Evolutionary conservation across 352 stramenopile species (phyloP).

Genomic region (Pythium utonaiense): DNA sequence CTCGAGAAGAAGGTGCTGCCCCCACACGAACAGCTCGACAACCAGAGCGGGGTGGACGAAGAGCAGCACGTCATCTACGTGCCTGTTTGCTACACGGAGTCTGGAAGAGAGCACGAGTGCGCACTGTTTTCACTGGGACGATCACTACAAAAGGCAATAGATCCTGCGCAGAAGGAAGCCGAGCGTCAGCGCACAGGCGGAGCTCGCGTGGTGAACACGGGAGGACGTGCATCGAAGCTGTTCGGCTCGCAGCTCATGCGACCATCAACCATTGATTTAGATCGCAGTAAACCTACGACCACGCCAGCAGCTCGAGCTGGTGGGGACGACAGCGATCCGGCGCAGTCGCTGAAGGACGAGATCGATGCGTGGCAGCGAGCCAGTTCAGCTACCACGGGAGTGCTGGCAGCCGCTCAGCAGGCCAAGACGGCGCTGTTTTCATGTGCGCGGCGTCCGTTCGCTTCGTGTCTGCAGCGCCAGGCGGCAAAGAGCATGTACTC

Average conservation of each 20-base stretch:
- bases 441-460: conserved; percentile 19
- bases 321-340: conserved; percentile 16
- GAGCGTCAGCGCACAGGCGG: conserved; percentile 22
- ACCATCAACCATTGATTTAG: conserved; percentile 50
- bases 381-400: background rate
- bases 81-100: conserved; percentile 33
- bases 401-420: conserved; percentile 1
- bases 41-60: conserved; percentile 24
- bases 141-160: conserved; percentile 40
- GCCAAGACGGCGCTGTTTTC: conserved; percentile 1
- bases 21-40: conserved; percentile 25
- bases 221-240: conserved; percentile 63
- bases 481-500: conserved; percentile 16
- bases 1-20: conserved; percentile 24
- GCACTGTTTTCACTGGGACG: conserved; percentile 41
- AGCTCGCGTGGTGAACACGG: conserved; percentile 59
- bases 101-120: conserved; percentile 25
- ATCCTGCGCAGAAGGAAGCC: conserved; percentile 23
- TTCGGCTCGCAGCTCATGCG: conserved; percentile 66
- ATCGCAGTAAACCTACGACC: background rate
- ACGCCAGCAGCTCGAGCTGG: conserved; percentile 10
- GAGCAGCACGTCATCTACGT: conserved; percentile 56
- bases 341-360: conserved; percentile 21
- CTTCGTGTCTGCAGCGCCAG: conserved; percentile 15
- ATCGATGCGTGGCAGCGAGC: conserved; percentile 21